Evolutionary conservation across 495 filamentous ascomycete genomes (phyloP), one percentile per base, ranked within the genome.

Genomic region (Aspergillus funiculosus): DNA sequence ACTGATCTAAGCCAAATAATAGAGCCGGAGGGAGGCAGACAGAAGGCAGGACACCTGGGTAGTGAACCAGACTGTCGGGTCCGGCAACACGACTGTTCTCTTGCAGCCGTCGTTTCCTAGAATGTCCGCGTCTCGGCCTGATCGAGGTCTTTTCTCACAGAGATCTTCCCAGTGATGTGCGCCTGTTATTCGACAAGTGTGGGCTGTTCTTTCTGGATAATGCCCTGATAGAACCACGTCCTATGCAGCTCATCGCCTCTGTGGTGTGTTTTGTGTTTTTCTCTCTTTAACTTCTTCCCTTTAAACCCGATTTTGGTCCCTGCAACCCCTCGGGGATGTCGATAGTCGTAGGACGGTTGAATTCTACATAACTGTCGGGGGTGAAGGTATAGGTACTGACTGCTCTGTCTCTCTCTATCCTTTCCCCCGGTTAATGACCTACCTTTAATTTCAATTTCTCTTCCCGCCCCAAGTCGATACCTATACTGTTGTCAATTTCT

Each of bases 1-100:
- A 30, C 20, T 20, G 14, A 21, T 15, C 25, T 4, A 26, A 46
- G 32, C 32, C 43, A 38, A 25, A 28, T 21, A 27, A 0, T 20
- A 25, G 17, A 30, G 19, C 28, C 18, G 31, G 25, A 36, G 22
- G 13, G n/a, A n/a, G n/a, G n/a, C n/a, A 51, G 20, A 39, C 29
- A 41, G 22, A 39, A 41, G 21, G 45, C 58, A 46, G 64, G n/a
- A n/a, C n/a, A n/a, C n/a, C n/a, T n/a, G n/a, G 52, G 51, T 58
- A 54, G 50, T 54, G 59, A 61, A 48, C 67, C 67, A 58, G 34
- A 56, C 50, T 60, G 46, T 54, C 59, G 61, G 67, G 61, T 56
- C 40, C 47, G 27, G 39, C 41, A 50, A 49, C 53, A 51, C 52
- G 47, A 56, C 52, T 26, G n/a, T 19, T 15, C 47, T 56, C 51